Evolutionary conservation across 192 early-diverging fungal genomes (phyloP).

Genomic region (Backusella mclennaniae): DNA sequence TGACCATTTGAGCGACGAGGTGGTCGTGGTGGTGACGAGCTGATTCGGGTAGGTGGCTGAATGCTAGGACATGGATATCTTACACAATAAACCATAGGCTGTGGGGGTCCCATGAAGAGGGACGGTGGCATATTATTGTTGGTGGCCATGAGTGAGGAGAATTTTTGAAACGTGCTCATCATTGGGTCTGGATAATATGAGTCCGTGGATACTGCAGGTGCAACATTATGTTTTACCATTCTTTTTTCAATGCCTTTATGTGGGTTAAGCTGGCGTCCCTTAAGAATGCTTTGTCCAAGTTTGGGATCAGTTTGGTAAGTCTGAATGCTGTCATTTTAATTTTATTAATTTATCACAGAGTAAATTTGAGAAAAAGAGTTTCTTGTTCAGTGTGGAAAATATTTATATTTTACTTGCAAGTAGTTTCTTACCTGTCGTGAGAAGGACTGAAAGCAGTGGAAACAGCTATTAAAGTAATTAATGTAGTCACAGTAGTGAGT

Average conservation of each 20-base stretch:
- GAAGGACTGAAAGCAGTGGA: background rate
- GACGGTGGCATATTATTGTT: background rate
- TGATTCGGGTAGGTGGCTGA: background rate
- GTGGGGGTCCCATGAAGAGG: background rate
- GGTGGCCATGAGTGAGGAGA: background rate
- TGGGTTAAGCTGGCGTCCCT: background rate
- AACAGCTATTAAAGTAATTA: background rate
- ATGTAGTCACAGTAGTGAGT: background rate
- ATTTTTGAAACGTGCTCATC: background rate
- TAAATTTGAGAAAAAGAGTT: background rate
- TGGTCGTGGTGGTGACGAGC: background rate
- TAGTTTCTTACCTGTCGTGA: background rate
- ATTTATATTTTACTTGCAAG: background rate
- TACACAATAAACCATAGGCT: background rate
- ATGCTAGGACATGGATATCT: background rate
- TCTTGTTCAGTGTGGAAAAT: background rate
- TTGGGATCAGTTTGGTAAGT: background rate
- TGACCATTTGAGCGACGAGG: background rate
- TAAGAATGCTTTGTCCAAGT: background rate
- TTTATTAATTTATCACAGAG: background rate
- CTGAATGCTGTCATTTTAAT: background rate
- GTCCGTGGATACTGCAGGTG: background rate
- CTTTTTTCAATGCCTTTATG: slow-evolving; percentile 1
- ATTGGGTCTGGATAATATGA: background rate
- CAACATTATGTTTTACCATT: background rate